Base-by-base conservation (phyloP, 805 yeast species). In the Pichia manshurica region DNA sequence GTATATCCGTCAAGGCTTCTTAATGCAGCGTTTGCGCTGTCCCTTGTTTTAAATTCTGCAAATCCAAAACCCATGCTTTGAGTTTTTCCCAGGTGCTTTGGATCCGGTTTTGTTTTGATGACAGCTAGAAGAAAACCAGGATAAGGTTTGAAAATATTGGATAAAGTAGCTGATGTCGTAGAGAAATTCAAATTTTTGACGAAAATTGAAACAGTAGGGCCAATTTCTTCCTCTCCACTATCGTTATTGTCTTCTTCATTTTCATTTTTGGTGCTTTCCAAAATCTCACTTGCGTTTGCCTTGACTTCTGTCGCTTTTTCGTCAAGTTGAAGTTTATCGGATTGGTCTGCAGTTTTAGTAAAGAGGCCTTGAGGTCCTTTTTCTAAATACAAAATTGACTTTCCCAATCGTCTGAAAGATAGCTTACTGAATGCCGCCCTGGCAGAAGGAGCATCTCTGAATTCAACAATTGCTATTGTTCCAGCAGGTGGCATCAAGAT, bases 21-120 rank as follows among this genome's bases (percentile, higher is more conserved):
- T 42, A 88, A 79, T 6, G 96, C 98, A 12, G 76, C 72, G 36
- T 78, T 73, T 0, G 99, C 99, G 58, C 84, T 81, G 35, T 81
- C 87, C 55, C 78, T 79, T 1, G 90, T 78, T 56, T 72, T 79
- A 66, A 88, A 93, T 67, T 93, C 99, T 13, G 79, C 96, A 68
- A 93, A 93, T 1, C 99, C 99, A 60, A 89, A 93, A 19, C 99
- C 99, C 99, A 93, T 93, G 57, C 96, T 88, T 50, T 81, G 74
- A n/a, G 73, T 68, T 48, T 77, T 77, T 10, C 82, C 84, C 2
- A 76, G 61, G 51, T 79, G 76, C 66, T 81, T 87, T 33, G 95
- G 79, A 67, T 91, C 95, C 1, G 96, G 90, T 63, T 90, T 91
- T 23, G 84, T 84, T 61, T 87, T 87, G 46, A 93, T 84, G 21